A percentile compares a stretch with the other conserved stretches of the same genome.
These are phyloP conservation scores for Ophiobolus disseminans DNA, from an alignment of 2,329 filamentous ascomycete species.

Conservation along the genomic window DNA sequence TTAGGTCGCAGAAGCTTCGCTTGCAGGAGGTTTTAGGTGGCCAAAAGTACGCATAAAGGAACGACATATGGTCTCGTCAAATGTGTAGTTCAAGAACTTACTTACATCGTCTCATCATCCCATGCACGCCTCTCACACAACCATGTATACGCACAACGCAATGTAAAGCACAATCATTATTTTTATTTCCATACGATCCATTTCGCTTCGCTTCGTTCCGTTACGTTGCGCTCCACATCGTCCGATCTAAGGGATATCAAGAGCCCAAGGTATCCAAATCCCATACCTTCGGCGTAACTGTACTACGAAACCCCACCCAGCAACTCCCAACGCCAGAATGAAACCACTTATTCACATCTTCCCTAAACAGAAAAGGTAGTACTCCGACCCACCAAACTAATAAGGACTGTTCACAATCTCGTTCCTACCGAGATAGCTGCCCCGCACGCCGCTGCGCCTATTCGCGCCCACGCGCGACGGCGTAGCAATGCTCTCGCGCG, in stretches of 20 bases:
- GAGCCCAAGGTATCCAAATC: neutral
- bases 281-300: neutral
- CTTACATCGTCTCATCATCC: too few species aligned
- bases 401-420: constrained; percentile 83
- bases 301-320: too few species aligned
- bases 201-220: too few species aligned
- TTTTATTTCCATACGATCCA: too few species aligned
- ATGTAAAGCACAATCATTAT: too few species aligned
- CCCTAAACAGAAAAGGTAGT: neutral
- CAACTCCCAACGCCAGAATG: constrained; percentile 1
- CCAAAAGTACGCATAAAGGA: too few species aligned
- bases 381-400: constrained; percentile 37
- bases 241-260: constrained; percentile 9
- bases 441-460: constrained; percentile 50
- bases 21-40: too few species aligned
- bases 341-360: neutral
- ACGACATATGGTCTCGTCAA: too few species aligned
- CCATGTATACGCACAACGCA: neutral
- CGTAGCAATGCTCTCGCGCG: constrained; percentile 87
- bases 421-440: constrained; percentile 77
- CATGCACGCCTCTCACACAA: too few species aligned
- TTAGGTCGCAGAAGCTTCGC: too few species aligned
- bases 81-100: too few species aligned
- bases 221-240: neutral
- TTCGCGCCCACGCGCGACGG: constrained; percentile 57